These are phyloP conservation scores for Monilinia fructicola DNA, from an alignment of 2,329 filamentous ascomycete genomes.

Conservation along the genomic window DNA sequence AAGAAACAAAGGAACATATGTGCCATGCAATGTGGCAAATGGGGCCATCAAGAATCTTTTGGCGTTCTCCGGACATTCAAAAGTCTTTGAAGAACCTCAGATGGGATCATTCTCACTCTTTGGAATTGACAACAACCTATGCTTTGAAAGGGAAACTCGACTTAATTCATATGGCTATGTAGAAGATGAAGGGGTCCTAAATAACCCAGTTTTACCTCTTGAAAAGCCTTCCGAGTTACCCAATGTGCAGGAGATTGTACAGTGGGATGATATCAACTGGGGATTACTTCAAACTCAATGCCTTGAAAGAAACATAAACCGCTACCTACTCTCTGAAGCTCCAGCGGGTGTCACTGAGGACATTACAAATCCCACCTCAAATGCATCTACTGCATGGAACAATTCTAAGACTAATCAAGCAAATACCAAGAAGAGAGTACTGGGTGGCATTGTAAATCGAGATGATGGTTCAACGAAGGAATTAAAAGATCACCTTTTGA, in stretches of 20 bases:
- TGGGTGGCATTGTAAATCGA: not conserved
- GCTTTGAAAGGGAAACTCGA: slow-evolving; percentile 67
- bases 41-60: slow-evolving; percentile 56
- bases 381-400: not conserved
- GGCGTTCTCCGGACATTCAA: slow-evolving; percentile 61
- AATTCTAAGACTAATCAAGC: not conserved
- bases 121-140: slow-evolving; percentile 61
- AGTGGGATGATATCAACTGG: slow-evolving; percentile 70
- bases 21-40: slow-evolving; percentile 63
- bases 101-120: slow-evolving; percentile 64
- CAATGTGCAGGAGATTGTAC: slow-evolving; percentile 31
- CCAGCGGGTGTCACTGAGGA: not conserved
- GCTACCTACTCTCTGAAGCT: slow-evolving; percentile 40
- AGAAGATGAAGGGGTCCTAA: slow-evolving; percentile 37
- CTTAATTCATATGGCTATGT: slow-evolving; percentile 64
- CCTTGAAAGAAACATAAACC: slow-evolving; percentile 61
- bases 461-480: not conserved
- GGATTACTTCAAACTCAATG: slow-evolving; percentile 68
- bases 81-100: slow-evolving; percentile 57
- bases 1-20: slow-evolving; percentile 56
- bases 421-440: not conserved
- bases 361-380: not conserved
- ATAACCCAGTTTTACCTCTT: accelerated
- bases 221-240: not conserved
- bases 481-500: not conserved